These are phyloP conservation scores for Cynara cardunculus DNA, from an alignment of 129 eudicot species.

Conservation along the genomic window DNA sequence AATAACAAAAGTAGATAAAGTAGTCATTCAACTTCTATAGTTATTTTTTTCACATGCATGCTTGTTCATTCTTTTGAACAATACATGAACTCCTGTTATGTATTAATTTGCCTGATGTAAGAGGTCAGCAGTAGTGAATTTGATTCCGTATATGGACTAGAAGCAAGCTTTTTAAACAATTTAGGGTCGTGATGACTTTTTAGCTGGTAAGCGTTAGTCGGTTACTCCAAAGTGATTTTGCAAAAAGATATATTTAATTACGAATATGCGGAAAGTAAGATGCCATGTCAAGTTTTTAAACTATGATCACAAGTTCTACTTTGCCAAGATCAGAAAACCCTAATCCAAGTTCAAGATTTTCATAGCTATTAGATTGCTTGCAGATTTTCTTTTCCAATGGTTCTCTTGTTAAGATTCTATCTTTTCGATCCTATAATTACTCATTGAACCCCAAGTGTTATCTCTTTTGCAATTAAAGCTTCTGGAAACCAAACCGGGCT, in stretches of 20 bases:
- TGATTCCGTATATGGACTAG: not conserved
- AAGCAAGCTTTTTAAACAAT: not conserved
- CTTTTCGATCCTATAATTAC: constrained; percentile 44
- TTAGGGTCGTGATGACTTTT: not conserved
- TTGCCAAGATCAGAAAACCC: constrained; percentile 30
- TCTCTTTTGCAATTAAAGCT: constrained; percentile 42
- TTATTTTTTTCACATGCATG: not conserved
- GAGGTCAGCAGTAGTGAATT: not conserved
- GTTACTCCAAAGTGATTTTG: not conserved
- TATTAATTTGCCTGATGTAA: not conserved
- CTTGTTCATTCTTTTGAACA: not conserved
- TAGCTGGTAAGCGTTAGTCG: not conserved
- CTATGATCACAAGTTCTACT: not conserved
- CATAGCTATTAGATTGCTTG: constrained; percentile 28
- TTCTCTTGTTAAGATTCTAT: constrained; percentile 48
- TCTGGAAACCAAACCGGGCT: constrained; percentile 61
- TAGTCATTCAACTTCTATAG: not conserved
- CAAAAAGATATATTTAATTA: not conserved
- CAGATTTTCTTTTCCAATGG: constrained; percentile 42
- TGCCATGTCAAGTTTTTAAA: not conserved
- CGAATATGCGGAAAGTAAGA: not conserved
- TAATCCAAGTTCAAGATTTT: constrained; percentile 34
- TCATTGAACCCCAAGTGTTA: constrained; percentile 55
- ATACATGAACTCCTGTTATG: not conserved
- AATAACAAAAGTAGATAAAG: not conserved